Evolutionary conservation across 148 eudicot species (phyloP).

Genomic region (Silene latifolia): DNA sequence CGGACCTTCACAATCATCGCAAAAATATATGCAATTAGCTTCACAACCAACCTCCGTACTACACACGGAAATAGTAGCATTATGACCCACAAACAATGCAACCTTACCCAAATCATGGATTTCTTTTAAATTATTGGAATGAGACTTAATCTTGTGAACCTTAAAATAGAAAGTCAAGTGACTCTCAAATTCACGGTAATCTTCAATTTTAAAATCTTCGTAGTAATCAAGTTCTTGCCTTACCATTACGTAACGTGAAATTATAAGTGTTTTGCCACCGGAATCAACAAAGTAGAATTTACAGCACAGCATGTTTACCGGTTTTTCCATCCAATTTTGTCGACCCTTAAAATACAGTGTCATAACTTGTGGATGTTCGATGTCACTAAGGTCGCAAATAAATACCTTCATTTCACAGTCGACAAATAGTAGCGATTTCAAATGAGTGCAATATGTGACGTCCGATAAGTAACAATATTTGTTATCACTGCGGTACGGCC

Average conservation of each 20-base stretch:
- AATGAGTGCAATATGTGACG: no score
- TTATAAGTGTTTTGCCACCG: neutral
- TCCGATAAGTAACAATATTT: no score
- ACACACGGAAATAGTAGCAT: neutral
- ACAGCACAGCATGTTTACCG: no score
- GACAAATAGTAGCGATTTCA: no score
- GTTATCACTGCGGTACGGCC: no score
- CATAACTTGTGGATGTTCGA: neutral
- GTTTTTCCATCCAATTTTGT: neutral
- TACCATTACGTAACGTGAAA: neutral
- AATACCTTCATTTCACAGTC: no score
- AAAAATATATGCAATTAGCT: constrained; percentile 5
- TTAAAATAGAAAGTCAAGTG: neutral
- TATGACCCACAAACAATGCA: constrained; percentile 4
- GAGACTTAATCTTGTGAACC: neutral
- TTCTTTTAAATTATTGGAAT: neutral
- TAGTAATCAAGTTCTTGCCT: neutral
- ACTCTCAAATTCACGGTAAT: neutral
- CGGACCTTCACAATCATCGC: neutral
- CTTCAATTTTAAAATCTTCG: neutral
- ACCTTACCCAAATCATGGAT: neutral
- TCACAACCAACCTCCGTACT: neutral
- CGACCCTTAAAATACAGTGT: neutral
- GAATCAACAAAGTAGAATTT: neutral
- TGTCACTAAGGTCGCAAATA: no score